Percentiles rank a stretch among this genome's conserved stretches.
phyloP scores from a whole-genome alignment of 257 asterid genomes.

The Capsicum pubescens region DNA sequence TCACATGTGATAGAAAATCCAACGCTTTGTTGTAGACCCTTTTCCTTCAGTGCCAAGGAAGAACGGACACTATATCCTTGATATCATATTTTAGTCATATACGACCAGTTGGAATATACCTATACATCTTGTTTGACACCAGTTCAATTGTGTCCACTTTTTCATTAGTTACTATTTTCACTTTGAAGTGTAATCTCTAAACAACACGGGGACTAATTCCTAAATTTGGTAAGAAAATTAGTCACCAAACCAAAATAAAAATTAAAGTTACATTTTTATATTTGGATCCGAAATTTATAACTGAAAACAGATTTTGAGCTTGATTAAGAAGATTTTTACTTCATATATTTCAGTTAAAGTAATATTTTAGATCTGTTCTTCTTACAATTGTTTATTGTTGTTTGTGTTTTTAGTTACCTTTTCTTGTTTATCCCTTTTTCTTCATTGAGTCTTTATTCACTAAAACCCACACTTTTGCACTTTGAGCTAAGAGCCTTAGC shows the following conservation, averaged over 20 bases:
- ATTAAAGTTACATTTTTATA: not conserved
- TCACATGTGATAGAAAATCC: not conserved
- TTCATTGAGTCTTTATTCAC: not conserved
- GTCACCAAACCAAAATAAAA: not conserved
- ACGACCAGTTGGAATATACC: too few species aligned
- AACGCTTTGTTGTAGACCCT: not conserved
- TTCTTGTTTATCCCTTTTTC: not conserved
- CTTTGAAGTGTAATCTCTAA: not conserved
- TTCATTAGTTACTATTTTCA: not conserved
- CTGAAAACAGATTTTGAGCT: not conserved
- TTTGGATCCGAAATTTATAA: not conserved
- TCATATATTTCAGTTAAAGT: conserved; percentile 2
- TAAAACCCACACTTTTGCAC: not conserved
- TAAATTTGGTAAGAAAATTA: not conserved
- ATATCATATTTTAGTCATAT: too few species aligned
- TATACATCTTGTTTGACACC: too few species aligned
- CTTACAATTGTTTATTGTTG: not conserved
- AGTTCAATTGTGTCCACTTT: too few species aligned
- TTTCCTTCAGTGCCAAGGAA: not conserved
- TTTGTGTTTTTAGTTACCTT: not conserved
- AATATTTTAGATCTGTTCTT: not conserved
- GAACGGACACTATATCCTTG: not conserved
- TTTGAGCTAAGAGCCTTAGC: not conserved
- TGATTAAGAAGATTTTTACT: not conserved
- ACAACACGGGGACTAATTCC: not conserved